Evolutionary conservation across 192 early-diverging fungal genomes (phyloP), one percentile per base, ranked within the genome.

Genomic region (Rhizoclosmatium globosum): DNA sequence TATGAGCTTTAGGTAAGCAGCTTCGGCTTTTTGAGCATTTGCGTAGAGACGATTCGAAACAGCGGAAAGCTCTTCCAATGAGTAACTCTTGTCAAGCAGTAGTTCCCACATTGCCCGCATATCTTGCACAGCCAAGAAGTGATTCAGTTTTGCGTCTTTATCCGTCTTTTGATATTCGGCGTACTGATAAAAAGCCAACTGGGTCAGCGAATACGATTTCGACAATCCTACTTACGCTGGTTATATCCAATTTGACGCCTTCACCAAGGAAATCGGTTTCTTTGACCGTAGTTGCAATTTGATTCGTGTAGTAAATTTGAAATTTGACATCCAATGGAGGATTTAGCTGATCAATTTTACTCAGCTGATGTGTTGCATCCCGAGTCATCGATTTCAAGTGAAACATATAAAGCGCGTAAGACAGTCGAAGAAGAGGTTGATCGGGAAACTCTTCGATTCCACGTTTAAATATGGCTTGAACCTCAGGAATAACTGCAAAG

Each of bases 131-230:
- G 41, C 45, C 4, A 75, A 38, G 44, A 64, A 75, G 21, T 75
- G 73, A 45, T 75, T 62, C 3, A 75, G 31, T 64, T 75, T 75
- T 13, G 73, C 73, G 60, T 75, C 73, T 60, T 23, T 23, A 44
- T 75, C 73, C 39, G 60, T 57, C 44, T 75, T 75, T 47, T 75
- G 53, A 42, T 41, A 44, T 64, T 75, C 73, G 11, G 73, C 73
- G 39, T 53, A 53, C 50, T 53, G 50, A 17, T 17, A 17, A 53
- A 17, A 64, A n/a, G 21, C 17, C 21, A 58, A 58, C 1, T 15
- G 21, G 15, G 15, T 58, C 57, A 19, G 21, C 57, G 21, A 58
- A 21, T 0, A 21, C 15, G 15, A 65, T 15, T n/a, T 13, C 13
- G 13, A 65, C 21, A 65, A 46, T 44, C n/a, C 17, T 0, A 46